Conservation (phyloP, 805 yeast species). For the Candida parachauliodes region DNA sequence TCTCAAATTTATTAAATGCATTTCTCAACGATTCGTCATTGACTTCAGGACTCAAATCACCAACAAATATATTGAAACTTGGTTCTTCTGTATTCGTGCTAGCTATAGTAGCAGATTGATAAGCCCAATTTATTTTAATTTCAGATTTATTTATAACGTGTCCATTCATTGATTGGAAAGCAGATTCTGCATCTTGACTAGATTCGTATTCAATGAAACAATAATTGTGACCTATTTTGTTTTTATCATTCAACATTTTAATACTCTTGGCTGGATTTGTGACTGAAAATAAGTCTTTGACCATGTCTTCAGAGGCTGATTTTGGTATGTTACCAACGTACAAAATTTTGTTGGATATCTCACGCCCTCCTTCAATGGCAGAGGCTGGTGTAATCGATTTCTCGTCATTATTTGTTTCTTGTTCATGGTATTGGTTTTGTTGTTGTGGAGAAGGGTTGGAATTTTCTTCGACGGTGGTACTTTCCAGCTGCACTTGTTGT, state of each 20-base stretch:
- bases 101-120: conserved; percentile 68
- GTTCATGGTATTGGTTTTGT: neutral
- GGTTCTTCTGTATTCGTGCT: conserved; percentile 43
- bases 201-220: conserved; percentile 76
- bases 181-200: conserved; percentile 56
- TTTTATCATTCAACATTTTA: conserved; percentile 74
- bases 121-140: conserved; percentile 77
- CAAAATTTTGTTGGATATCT: conserved; percentile 64
- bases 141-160: conserved; percentile 50
- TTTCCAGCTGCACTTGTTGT: neutral
- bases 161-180: conserved; percentile 60
- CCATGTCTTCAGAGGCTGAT: conserved; percentile 57
- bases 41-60: conserved; percentile 79
- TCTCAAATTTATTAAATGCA: conserved; percentile 54
- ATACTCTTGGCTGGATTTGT: conserved; percentile 61
- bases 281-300: conserved; percentile 59
- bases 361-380: conserved; percentile 79
- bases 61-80: conserved; percentile 76
- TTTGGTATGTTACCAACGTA: conserved; percentile 76
- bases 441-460: conserved; percentile 1
- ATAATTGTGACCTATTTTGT: conserved; percentile 68
- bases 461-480: neutral
- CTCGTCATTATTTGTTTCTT: neutral
- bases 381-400: conserved; percentile 48
- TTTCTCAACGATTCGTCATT: conserved; percentile 67